These are phyloP conservation scores for Theileria sp. DNA, from an alignment of 169 alveolate species.

Conservation along the genomic window DNA sequence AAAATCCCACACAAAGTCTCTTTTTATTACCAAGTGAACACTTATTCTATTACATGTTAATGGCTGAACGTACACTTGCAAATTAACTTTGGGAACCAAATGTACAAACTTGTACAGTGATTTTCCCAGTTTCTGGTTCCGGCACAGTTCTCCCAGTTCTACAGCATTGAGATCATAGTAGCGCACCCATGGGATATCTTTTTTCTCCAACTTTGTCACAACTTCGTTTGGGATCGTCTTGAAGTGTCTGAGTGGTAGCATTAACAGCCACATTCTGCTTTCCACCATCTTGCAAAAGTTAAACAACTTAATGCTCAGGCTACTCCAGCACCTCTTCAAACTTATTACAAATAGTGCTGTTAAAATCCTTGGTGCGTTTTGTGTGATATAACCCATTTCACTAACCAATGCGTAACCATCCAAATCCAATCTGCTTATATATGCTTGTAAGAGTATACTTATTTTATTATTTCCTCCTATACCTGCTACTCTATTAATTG, in stretches of 20 bases:
- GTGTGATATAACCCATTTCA: constrained; percentile 97
- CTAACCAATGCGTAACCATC: constrained; percentile 96
- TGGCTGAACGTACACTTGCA: constrained; percentile 94
- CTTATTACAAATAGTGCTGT: constrained; percentile 97
- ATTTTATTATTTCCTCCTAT: constrained; percentile 86
- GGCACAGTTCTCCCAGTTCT: constrained; percentile 91
- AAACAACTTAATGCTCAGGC: constrained; percentile 86
- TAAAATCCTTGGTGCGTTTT: constrained; percentile 97
- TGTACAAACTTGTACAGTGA: constrained; percentile 86
- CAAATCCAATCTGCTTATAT: constrained; percentile 92
- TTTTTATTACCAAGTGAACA: constrained; percentile 89
- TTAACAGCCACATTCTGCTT: constrained; percentile 95
- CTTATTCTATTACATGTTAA: constrained; percentile 91
- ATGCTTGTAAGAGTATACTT: constrained; percentile 93
- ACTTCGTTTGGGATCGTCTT: constrained; percentile 90
- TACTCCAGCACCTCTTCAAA: constrained; percentile 92
- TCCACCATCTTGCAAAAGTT: constrained; percentile 96
- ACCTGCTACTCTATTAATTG: constrained; percentile 84
- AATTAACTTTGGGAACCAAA: constrained; percentile 90
- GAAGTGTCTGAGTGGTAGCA: constrained; percentile 98
- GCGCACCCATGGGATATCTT: constrained; percentile 94
- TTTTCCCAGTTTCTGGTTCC: constrained; percentile 88
- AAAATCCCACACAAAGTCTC: constrained; percentile 94
- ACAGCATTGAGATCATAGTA: constrained; percentile 90
- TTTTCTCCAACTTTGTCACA: constrained; percentile 91